Base-by-base conservation (phyloP, 2,329 filamentous ascomycete species). In the Nothophoma quercina region DNA sequence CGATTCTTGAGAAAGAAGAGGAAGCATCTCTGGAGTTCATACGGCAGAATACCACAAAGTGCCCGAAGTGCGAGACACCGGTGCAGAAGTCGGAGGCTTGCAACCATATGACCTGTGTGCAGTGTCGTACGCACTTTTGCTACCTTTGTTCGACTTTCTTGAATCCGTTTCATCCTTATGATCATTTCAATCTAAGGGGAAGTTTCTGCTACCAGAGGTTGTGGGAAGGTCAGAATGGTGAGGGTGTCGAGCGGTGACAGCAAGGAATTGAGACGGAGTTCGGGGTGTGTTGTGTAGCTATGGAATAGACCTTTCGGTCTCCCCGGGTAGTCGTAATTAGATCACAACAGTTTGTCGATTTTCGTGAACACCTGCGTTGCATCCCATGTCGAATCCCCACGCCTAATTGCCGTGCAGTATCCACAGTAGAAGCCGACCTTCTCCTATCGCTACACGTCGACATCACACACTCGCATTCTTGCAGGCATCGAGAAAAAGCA, bases 21-120 rank as follows among this genome's bases (percentile, higher is more conserved):
- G 47, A 38, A 10, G 32, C 47, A 3, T 44, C 32, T 13, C 33
- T 43, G 1, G 33, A 18, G 1, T 39, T 28, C 33, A 39, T 51
- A 16, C n/a, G 33, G 5, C 16, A 44, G 5, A 51, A 33, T 13
- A 44, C 47, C 0, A 33, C 39, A 1, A 32, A 32, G 21, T 51
- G 47, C 3, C 33, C 32, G 1, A 39, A 32, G 26, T 44, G 39
- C 26, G 21, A 21, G 4, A 50, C 26, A 1, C 33, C 39, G 12
- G 39, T 39, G 1, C 33, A 39, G 26, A 44, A 51, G 26, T 43
- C 23, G 7, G 33, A 43, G 21, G 47, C 39, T 5, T 51, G 39
- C 4, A 51, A 44, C 10, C 47, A 51, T 9, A 34, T 44, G 25
- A 43, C 26, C 1, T 39, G 33, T 13, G 8, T 16, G 28, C 21